Conservation (phyloP, 129 eudicot species). For the Arctium lappa region DNA sequence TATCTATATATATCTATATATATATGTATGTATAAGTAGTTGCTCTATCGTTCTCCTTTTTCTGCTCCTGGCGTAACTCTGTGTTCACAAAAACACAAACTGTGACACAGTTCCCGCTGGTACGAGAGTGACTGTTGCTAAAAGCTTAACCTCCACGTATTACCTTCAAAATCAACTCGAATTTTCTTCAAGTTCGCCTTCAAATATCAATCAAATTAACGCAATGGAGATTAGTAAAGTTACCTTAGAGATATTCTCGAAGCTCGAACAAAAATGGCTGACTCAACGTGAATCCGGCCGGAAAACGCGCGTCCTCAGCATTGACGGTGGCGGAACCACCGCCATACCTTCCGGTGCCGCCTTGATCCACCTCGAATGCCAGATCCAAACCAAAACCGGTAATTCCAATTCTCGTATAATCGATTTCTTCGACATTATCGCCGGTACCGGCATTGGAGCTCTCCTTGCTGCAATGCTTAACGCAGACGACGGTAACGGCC, state of each 20-base stretch:
- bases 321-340: constrained; percentile 86
- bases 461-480: constrained; percentile 63
- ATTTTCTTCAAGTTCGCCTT: not conserved
- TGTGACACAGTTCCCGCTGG: constrained; percentile 6
- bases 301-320: constrained; percentile 70
- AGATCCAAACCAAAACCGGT: constrained; percentile 73
- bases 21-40: constrained; percentile 13
- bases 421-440: constrained; percentile 79
- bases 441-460: constrained; percentile 91
- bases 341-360: constrained; percentile 60
- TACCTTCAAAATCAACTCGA: not conserved
- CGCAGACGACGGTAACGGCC: constrained; percentile 66
- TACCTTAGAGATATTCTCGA: constrained; percentile 88
- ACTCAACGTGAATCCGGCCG: constrained; percentile 43
- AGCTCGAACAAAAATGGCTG: constrained; percentile 96
- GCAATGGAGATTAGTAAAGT: constrained; percentile 63
- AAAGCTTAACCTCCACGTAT: constrained; percentile 17
- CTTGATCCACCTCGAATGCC: constrained; percentile 66
- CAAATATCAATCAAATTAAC: not conserved
- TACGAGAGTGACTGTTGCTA: constrained; percentile 16
- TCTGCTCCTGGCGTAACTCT: constrained; percentile 19
- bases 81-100: constrained; percentile 16
- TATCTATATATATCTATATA: not conserved
- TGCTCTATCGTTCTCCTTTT: not conserved
- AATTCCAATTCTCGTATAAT: constrained; percentile 54